These are phyloP conservation scores for Boehmeria nivea DNA, from an alignment of 306 rosid genomes.

Conservation along the genomic window DNA sequence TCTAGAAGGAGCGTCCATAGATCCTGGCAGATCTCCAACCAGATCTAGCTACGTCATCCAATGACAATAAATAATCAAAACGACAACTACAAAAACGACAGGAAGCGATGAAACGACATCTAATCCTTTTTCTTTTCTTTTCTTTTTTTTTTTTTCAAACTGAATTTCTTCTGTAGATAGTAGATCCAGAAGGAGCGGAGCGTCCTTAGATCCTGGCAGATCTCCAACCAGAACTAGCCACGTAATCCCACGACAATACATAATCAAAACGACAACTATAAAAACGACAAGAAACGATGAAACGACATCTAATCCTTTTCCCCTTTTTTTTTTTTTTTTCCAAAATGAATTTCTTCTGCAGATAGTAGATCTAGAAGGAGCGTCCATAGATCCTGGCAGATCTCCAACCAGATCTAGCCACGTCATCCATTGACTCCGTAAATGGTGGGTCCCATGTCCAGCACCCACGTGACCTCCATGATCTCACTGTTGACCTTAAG, in stretches of 20 bases:
- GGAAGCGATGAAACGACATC: too few species aligned
- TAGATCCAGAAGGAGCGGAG: not conserved
- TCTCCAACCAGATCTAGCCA: not conserved
- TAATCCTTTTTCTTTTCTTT: too few species aligned
- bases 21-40: not conserved
- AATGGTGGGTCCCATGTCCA: not conserved
- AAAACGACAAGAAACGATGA: too few species aligned
- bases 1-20: not conserved
- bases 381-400: not conserved
- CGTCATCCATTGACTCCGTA: not conserved
- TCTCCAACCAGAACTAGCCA: not conserved
- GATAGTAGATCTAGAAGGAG: not conserved
- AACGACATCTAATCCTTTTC: too few species aligned
- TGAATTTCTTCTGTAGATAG: not conserved
- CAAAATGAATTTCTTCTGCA: not conserved
- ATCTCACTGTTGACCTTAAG: not conserved
- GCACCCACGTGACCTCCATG: slow-evolving; percentile 5
- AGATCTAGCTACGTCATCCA: slow-evolving; percentile 7
- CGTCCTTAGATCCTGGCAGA: not conserved
- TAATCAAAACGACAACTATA: too few species aligned
- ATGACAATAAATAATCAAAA: too few species aligned
- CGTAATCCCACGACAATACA: too few species aligned
- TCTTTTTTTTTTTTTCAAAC: not conserved
- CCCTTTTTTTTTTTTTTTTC: not conserved
- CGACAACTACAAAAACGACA: too few species aligned